These are phyloP conservation scores for Penicillium salamii DNA, from an alignment of 495 filamentous ascomycete genomes.

Conservation along the genomic window DNA sequence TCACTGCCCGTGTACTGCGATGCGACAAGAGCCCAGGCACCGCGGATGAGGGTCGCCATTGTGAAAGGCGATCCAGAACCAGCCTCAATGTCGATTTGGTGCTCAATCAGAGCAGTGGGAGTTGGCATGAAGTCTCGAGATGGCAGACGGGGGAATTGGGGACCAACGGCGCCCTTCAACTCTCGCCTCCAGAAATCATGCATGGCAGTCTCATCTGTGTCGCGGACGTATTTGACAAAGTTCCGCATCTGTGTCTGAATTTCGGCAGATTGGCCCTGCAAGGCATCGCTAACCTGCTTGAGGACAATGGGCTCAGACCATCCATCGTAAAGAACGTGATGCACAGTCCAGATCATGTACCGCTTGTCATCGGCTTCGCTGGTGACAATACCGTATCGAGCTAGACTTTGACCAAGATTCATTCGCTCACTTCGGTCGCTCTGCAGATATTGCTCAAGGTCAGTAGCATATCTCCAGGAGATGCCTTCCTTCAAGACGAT, in stretches of 20 bases:
- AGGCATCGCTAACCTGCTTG: slow-evolving; percentile 46
- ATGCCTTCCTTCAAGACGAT: slow-evolving; percentile 50
- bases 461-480: slow-evolving; percentile 35
- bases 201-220: slow-evolving; percentile 32
- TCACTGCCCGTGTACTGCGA: slow-evolving; percentile 51
- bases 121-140: slow-evolving; percentile 52
- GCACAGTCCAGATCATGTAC: slow-evolving; percentile 60
- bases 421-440: slow-evolving; percentile 46
- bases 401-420: slow-evolving; percentile 53
- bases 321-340: slow-evolving; percentile 69
- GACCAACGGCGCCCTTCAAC: slow-evolving; percentile 49
- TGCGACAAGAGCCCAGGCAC: slow-evolving; percentile 58
- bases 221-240: slow-evolving; percentile 42
- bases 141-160: slow-evolving; percentile 57
- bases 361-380: slow-evolving; percentile 26
- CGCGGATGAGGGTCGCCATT: slow-evolving; percentile 57
- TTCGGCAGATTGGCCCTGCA: slow-evolving; percentile 19
- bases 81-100: slow-evolving; percentile 43
- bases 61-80: slow-evolving; percentile 44
- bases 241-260: slow-evolving; percentile 33
- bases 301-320: slow-evolving; percentile 60
- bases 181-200: slow-evolving; percentile 44
- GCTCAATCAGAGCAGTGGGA: slow-evolving; percentile 50
- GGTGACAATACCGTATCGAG: slow-evolving; percentile 52
- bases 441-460: slow-evolving; percentile 49